These are phyloP conservation scores for Calycina herbarum DNA, from an alignment of 2,329 filamentous ascomycete genomes.

Conservation along the genomic window DNA sequence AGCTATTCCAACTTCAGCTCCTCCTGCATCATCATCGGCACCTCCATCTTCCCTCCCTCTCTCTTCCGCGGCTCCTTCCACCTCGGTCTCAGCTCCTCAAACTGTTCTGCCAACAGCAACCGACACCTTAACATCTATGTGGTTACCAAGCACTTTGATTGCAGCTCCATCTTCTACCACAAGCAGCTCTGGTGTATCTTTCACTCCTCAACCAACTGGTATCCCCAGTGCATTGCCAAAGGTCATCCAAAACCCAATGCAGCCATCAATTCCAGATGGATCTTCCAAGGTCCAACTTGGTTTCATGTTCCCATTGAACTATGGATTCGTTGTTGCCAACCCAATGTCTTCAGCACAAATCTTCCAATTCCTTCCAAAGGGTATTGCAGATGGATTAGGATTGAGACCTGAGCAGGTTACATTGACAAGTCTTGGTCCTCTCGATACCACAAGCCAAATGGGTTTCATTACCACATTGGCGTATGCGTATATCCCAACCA, in stretches of 20 bases:
- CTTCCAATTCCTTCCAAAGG: slow-evolving; percentile 73
- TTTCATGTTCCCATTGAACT: slow-evolving; percentile 80
- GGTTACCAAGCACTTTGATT: slow-evolving; percentile 33
- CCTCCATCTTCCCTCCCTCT: slow-evolving; percentile 7
- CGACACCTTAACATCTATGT: slow-evolving; percentile 30
- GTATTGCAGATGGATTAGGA: slow-evolving; percentile 54
- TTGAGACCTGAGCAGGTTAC: slow-evolving; percentile 50
- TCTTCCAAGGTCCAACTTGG: slow-evolving; percentile 78
- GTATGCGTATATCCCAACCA: slow-evolving; percentile 72
- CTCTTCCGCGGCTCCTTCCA: slow-evolving; percentile 16
- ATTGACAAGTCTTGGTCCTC: slow-evolving; percentile 73
- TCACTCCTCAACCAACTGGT: slow-evolving; percentile 28
- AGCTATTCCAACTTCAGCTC: slow-evolving; percentile 1
- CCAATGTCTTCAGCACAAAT: slow-evolving; percentile 79
- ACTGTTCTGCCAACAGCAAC: slow-evolving; percentile 30
- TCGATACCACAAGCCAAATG: slow-evolving; percentile 66
- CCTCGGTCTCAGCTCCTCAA: slow-evolving; percentile 8
- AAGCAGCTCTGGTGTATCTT: slow-evolving; percentile 18
- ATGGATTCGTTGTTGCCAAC: slow-evolving; percentile 73
- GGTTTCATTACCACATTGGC: slow-evolving; percentile 83
- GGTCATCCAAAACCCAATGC: slow-evolving; percentile 34
- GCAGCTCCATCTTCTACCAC: slow-evolving; percentile 25
- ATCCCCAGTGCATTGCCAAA: slow-evolving; percentile 30
- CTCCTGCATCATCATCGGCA: slow-evolving; percentile 10
- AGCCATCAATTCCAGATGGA: slow-evolving; percentile 43